Evolutionary conservation across 2,329 filamentous ascomycete genomes (phyloP).

Genomic region (Stachybotrys elegans): DNA sequence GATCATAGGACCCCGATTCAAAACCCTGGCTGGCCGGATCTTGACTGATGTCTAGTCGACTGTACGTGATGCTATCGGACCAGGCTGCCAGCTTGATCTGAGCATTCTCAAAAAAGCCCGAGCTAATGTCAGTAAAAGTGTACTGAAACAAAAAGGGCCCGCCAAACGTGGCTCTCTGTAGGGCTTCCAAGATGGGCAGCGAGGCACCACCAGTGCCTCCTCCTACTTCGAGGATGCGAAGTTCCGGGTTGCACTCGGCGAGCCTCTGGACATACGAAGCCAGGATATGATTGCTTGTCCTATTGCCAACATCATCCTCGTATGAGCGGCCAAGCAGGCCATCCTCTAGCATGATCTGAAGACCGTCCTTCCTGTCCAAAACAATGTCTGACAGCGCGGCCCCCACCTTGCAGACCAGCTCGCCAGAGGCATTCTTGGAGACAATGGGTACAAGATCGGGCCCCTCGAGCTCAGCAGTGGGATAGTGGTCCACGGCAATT

Average conservation of each 20-base stretch:
- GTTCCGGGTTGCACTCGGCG: constrained; percentile 9
- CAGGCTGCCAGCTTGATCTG: constrained; percentile 10
- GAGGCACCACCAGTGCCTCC: constrained; percentile 11
- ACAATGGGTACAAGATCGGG: constrained; percentile 1
- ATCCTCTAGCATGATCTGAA: constrained; percentile 22
- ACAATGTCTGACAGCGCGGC: constrained; percentile 16
- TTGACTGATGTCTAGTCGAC: constrained; percentile 11
- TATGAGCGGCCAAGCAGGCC: constrained; percentile 15
- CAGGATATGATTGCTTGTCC: neutral
- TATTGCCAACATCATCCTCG: constrained; percentile 3
- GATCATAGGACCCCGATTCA: constrained; percentile 19
- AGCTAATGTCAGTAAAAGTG: constrained; percentile 17
- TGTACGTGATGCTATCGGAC: constrained; percentile 6
- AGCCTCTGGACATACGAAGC: neutral
- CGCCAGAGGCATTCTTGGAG: constrained; percentile 12
- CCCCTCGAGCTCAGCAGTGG: constrained; percentile 7
- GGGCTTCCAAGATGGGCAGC: constrained; percentile 20
- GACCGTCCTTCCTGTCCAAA: constrained; percentile 15
- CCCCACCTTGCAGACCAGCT: constrained; percentile 17
- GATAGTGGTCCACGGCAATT: neutral
- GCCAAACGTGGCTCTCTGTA: constrained; percentile 16
- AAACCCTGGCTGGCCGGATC: constrained; percentile 21
- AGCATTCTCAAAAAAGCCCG: constrained; percentile 16
- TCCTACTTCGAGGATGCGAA: constrained; percentile 18
- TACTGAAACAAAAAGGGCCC: constrained; percentile 10